Evolutionary conservation across 805 yeast species (phyloP).

Genomic region (Zygoascus bituminiphila): DNA sequence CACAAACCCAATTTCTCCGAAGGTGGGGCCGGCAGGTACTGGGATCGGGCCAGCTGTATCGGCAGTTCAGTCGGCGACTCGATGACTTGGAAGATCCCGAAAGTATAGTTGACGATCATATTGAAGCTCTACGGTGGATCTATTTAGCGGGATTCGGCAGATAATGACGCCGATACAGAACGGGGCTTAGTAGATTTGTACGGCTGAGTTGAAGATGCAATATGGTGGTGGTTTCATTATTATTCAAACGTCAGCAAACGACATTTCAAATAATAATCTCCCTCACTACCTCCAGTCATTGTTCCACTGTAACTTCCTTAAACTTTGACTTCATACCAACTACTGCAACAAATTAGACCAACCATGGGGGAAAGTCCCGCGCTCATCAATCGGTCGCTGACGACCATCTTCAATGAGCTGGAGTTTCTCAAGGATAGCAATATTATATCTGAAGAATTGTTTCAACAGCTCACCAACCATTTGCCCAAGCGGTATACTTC

Average conservation of each 20-base stretch:
- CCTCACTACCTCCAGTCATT: too few relatives aligned
- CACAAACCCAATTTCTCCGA: constrained; percentile 56
- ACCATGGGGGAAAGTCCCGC: constrained; percentile 25
- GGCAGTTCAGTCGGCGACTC: constrained; percentile 40
- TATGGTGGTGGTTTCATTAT: too few relatives aligned
- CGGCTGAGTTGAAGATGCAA: too few relatives aligned
- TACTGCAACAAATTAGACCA: too few relatives aligned
- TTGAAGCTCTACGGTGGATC: constrained; percentile 6
- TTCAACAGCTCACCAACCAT: constrained; percentile 38
- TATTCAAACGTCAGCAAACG: too few relatives aligned
- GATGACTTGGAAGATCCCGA: constrained; percentile 2
- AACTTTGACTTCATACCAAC: too few relatives aligned
- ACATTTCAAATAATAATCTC: too few relatives aligned
- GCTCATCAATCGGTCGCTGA: constrained; percentile 66
- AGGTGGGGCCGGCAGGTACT: constrained; percentile 40
- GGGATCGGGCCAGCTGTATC: constrained; percentile 37
- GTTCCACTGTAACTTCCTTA: too few relatives aligned
- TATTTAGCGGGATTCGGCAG: constrained; percentile 2
- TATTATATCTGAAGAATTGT: constrained; percentile 54
- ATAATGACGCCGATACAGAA: too few relatives aligned
- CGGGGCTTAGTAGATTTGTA: too few relatives aligned
- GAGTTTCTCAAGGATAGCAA: constrained; percentile 71
- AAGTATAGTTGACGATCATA: constrained; percentile 1
- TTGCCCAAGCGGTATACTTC: constrained; percentile 52
- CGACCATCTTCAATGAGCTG: constrained; percentile 67